phyloP scores from a whole-genome alignment of 2,329 filamentous ascomycete species.

The Malbranchea zuffiana region DNA sequence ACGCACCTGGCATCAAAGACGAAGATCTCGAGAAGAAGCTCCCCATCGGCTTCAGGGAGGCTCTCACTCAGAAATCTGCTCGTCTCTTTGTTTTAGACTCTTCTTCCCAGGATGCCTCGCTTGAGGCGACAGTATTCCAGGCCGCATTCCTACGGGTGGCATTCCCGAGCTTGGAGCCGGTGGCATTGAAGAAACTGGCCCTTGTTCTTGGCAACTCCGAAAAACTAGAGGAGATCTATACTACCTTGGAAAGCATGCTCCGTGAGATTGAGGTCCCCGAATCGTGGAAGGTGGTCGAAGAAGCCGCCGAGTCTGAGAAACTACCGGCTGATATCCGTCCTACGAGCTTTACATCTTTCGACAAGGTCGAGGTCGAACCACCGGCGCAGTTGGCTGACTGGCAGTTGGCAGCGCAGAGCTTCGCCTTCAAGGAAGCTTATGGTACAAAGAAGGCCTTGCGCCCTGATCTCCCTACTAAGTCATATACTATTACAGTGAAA shows the following conservation, averaged over 20 bases:
- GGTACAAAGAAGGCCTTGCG: slow-evolving; percentile 62
- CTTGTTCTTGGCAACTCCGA: slow-evolving; percentile 49
- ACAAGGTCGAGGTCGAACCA: slow-evolving; percentile 61
- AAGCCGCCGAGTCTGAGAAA: slow-evolving; percentile 26
- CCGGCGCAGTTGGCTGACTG: slow-evolving; percentile 60
- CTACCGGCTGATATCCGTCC: slow-evolving; percentile 56
- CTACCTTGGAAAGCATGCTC: slow-evolving; percentile 56
- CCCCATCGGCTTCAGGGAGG: slow-evolving; percentile 57
- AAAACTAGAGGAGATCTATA: slow-evolving; percentile 48
- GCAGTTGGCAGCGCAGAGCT: slow-evolving; percentile 73
- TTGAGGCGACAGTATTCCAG: slow-evolving; percentile 60
- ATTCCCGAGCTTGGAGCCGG: slow-evolving; percentile 52
- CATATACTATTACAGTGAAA: slow-evolving; percentile 76
- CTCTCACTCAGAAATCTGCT: slow-evolving; percentile 57
- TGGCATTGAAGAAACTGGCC: slow-evolving; percentile 56
- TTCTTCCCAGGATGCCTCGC: slow-evolving; percentile 53
- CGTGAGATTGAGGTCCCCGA: slow-evolving; percentile 65
- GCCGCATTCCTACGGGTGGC: slow-evolving; percentile 73
- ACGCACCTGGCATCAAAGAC: slow-evolving; percentile 67
- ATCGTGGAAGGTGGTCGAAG: slow-evolving; percentile 63
- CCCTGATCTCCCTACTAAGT: slow-evolving; percentile 78
- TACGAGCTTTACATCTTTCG: slow-evolving; percentile 74
- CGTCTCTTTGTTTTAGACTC: slow-evolving; percentile 68
- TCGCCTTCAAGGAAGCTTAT: slow-evolving; percentile 92
- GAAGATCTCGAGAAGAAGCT: slow-evolving; percentile 85